A percentile compares a stretch with the other conserved stretches of the same genome.
Conservation (phyloP, 1,284 basidiomycete genomes). For the Sphaerobolus stellatus region DNA sequence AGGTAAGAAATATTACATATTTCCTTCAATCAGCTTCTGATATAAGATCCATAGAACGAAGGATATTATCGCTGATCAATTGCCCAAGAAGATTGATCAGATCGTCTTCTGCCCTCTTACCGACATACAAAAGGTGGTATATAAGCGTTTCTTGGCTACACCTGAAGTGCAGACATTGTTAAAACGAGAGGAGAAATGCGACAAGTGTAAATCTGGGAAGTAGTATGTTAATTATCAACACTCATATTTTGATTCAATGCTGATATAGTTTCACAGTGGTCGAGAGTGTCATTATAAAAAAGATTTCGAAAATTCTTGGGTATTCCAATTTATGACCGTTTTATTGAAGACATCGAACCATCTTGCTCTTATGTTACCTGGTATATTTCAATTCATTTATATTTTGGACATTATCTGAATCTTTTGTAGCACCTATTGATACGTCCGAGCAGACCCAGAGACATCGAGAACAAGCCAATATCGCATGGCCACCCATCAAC, state of each 20-base stretch:
- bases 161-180: conserved; percentile 65
- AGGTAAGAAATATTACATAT: conserved; percentile 43
- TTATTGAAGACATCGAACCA: conserved; percentile 87
- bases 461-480: conserved; percentile 56
- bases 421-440: conserved; percentile 54
- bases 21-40: conserved; percentile 6
- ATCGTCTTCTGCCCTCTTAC: conserved; percentile 90
- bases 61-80: conserved; percentile 71
- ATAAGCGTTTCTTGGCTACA: conserved; percentile 65
- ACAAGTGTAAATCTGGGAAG: conserved; percentile 58
- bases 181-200: conserved; percentile 65
- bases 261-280: not conserved
- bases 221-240: conserved; percentile 37
- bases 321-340: conserved; percentile 74
- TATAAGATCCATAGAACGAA: conserved; percentile 59
- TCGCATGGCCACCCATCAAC: conserved; percentile 54
- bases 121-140: conserved; percentile 61
- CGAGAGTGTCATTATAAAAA: conserved; percentile 11
- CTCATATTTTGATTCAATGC: not conserved
- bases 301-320: conserved; percentile 15
- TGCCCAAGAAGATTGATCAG: conserved; percentile 80
- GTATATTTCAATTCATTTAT: conserved; percentile 33
- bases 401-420: not conserved
- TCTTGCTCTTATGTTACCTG: conserved; percentile 75
- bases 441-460: conserved; percentile 61